Percentiles rank a stretch among this genome's conserved stretches.
phyloP scores from a whole-genome alignment of 139 green algal genomes.

The Tetradesmus lagerheimii region DNA sequence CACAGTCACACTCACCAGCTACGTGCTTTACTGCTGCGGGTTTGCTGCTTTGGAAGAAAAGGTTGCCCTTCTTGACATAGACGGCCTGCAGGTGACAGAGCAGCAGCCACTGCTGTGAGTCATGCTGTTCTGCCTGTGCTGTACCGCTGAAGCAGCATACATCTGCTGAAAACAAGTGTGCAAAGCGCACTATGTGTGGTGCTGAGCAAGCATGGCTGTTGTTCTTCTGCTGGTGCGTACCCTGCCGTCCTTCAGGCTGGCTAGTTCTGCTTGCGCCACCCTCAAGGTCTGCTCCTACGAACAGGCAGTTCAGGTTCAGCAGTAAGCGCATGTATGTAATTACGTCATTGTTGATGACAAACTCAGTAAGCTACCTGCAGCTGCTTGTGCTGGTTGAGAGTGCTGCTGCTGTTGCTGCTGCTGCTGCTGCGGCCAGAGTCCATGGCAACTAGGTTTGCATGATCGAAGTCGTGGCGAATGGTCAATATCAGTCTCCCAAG shows the following conservation, averaged over 20 bases:
- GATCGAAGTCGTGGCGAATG: background rate
- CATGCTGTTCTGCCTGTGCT: background rate
- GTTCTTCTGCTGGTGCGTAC: background rate
- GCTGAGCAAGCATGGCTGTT: background rate
- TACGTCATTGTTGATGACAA: too few species aligned
- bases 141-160: background rate
- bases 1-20: background rate
- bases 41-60: constrained; percentile 20
- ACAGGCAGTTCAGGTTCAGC: background rate
- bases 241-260: constrained; percentile 20
- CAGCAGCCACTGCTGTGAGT: background rate
- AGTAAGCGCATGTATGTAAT: background rate
- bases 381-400: background rate
- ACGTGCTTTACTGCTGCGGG: background rate
- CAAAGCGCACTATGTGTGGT: background rate
- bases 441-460: background rate
- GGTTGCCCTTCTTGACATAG: background rate
- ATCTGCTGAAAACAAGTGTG: background rate
- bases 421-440: background rate
- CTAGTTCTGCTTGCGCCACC: constrained; percentile 34
- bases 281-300: background rate
- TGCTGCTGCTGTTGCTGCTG: constrained; percentile 1
- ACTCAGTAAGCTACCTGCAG: background rate
- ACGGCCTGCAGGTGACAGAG: background rate
- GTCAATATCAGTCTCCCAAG: background rate